A percentile compares a stretch with the other conserved stretches of the same genome.
These are phyloP conservation scores for Eucalyptus pumila DNA, from an alignment of 345 rosid species.

Conservation along the genomic window DNA sequence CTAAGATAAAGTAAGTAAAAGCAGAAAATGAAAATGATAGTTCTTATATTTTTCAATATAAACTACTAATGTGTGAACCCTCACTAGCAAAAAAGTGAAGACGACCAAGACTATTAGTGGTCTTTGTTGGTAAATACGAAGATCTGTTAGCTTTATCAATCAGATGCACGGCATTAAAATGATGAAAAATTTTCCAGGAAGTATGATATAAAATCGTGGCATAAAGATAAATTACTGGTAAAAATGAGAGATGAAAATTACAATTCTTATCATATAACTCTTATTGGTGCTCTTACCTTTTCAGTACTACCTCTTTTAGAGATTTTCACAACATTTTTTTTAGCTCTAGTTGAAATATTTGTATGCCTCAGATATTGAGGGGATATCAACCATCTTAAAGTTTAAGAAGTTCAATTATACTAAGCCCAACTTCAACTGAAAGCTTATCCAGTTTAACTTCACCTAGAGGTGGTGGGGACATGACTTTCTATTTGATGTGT, in stretches of 20 bases:
- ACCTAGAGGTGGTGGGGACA: too few relatives aligned
- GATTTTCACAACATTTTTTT: not conserved
- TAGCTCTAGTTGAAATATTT: not conserved
- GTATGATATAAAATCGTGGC: not conserved
- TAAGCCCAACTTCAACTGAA: too few relatives aligned
- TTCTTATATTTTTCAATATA: too few relatives aligned
- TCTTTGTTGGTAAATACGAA: too few relatives aligned
- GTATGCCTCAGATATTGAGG: too few relatives aligned
- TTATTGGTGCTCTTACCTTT: not conserved
- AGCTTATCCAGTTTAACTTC: too few relatives aligned
- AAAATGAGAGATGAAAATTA: not conserved
- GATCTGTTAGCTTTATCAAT: not conserved
- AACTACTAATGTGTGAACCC: not conserved
- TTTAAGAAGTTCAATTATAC: too few relatives aligned
- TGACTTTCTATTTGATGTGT: too few relatives aligned
- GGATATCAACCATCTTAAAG: too few relatives aligned
- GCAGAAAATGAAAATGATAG: too few relatives aligned
- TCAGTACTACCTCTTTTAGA: not conserved
- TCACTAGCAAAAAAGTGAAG: not conserved
- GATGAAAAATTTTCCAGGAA: not conserved
- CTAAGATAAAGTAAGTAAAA: too few relatives aligned
- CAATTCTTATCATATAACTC: not conserved
- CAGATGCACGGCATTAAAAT: not conserved
- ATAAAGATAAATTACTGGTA: too few relatives aligned
- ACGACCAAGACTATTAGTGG: not conserved